Evolutionary conservation across 1,139 yeast species (phyloP).

Genomic region (Kodamaea alishanica): DNA sequence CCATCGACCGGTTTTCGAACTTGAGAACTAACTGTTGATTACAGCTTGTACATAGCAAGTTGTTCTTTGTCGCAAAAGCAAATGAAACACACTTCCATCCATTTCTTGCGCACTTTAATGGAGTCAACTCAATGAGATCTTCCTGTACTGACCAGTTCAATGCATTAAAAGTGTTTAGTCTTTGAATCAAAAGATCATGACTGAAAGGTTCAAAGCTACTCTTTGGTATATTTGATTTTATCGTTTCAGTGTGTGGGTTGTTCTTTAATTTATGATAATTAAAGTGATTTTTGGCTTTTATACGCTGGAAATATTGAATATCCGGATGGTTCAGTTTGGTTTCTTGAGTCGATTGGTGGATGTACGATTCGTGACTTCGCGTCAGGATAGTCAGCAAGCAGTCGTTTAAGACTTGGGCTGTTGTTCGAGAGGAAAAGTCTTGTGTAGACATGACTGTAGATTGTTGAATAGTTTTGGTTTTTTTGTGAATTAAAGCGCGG

Average conservation of each 20-base stretch:
- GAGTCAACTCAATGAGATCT: slow-evolving; percentile 20
- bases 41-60: slow-evolving; percentile 35
- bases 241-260: not conserved
- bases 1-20: slow-evolving; percentile 1
- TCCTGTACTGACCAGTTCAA: slow-evolving; percentile 36
- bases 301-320: slow-evolving; percentile 35
- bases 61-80: slow-evolving; percentile 26
- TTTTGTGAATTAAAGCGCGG: too few species aligned
- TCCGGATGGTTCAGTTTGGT: slow-evolving; percentile 29
- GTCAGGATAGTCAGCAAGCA: slow-evolving; percentile 27
- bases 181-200: slow-evolving; percentile 23
- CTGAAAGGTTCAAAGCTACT: slow-evolving; percentile 35
- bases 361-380: slow-evolving; percentile 18
- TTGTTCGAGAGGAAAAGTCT: slow-evolving; percentile 13
- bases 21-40: slow-evolving; percentile 26
- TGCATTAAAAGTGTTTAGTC: slow-evolving; percentile 30
- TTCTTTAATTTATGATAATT: slow-evolving; percentile 32
- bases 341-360: slow-evolving; percentile 4
- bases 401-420: slow-evolving; percentile 30
- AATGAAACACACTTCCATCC: slow-evolving; percentile 43
- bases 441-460: too few species aligned
- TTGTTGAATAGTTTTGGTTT: too few species aligned
- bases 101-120: slow-evolving; percentile 37
- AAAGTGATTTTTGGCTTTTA: slow-evolving; percentile 37
- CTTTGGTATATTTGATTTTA: slow-evolving; percentile 7